Evolutionary conservation across 371 early-diverging fungal genomes (phyloP).

Genomic region (Mucor lusitanicus): DNA sequence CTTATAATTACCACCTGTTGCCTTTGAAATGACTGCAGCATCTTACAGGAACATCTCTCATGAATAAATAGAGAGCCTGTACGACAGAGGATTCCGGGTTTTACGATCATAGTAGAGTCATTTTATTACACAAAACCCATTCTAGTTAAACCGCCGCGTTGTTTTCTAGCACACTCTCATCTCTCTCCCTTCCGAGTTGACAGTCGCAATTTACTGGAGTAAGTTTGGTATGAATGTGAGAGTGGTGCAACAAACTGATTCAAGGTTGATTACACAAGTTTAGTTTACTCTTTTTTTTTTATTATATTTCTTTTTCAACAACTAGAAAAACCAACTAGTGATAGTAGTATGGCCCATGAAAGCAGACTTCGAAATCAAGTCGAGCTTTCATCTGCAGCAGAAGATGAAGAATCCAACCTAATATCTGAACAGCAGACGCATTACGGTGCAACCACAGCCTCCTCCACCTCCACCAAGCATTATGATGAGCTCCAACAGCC

Average conservation of each 20-base stretch:
- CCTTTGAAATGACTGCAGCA: no score
- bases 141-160: not conserved
- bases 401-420: not conserved
- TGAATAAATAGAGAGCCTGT: no score
- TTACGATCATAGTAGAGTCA: no score
- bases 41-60: no score
- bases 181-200: not conserved
- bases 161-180: not conserved
- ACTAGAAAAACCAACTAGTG: not conserved
- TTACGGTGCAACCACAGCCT: not conserved
- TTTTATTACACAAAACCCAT: not conserved
- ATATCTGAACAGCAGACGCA: not conserved
- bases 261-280: not conserved
- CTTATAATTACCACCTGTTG: no score
- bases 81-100: no score
- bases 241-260: not conserved
- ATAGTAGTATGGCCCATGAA: conserved; percentile 8
- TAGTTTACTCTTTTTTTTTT: not conserved
- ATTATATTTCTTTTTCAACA: not conserved
- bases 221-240: not conserved
- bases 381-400: not conserved
- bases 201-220: not conserved
- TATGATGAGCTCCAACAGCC: not conserved
- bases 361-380: conserved; percentile 5
- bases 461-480: not conserved